These are phyloP conservation scores for Cenchrus purpureus DNA, from an alignment of 176 grass and related monocot species.

Conservation along the genomic window DNA sequence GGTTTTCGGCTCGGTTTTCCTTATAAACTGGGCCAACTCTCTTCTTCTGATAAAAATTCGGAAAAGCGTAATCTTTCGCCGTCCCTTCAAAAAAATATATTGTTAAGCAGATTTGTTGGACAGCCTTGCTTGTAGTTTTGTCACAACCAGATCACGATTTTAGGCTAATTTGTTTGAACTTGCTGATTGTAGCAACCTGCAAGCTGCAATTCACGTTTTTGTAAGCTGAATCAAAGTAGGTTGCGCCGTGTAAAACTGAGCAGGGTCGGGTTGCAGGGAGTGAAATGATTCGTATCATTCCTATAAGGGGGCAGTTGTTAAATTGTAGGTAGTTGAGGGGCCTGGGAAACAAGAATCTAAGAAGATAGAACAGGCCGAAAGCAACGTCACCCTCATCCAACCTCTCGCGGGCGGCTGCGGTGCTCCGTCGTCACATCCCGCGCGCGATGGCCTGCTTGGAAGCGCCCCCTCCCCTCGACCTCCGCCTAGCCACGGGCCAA, in stretches of 20 bases:
- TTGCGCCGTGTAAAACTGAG: not conserved
- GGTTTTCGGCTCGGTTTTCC: too few relatives aligned
- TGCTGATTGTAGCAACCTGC: not conserved
- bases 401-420: not conserved
- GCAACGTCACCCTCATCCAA: not conserved
- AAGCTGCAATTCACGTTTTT: too few relatives aligned
- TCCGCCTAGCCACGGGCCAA: not conserved
- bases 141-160: too few relatives aligned
- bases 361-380: slow-evolving; percentile 10
- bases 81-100: too few relatives aligned
- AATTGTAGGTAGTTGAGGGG: not conserved
- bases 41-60: too few relatives aligned
- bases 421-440: not conserved
- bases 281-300: not conserved
- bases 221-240: too few relatives aligned
- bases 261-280: not conserved
- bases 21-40: too few relatives aligned
- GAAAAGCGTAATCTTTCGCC: too few relatives aligned
- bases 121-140: too few relatives aligned
- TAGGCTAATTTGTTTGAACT: too few relatives aligned
- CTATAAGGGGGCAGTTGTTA: too few relatives aligned
- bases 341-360: not conserved
- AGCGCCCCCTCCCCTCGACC: slow-evolving; percentile 14
- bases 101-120: too few relatives aligned
- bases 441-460: slow-evolving; percentile 43